Evolutionary conservation across 495 filamentous ascomycete genomes (phyloP).

Genomic region (Echria macrotheca): DNA sequence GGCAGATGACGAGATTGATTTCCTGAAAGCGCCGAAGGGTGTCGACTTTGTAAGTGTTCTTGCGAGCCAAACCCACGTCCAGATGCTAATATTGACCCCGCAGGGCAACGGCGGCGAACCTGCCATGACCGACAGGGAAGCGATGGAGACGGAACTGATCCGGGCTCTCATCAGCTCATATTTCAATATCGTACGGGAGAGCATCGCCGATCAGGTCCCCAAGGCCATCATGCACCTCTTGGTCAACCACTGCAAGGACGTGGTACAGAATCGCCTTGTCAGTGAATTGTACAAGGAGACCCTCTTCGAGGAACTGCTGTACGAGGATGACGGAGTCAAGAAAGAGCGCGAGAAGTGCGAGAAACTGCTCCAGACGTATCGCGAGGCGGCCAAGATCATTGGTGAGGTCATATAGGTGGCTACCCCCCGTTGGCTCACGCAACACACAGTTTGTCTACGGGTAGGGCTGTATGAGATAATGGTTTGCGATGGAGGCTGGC

Average conservation of each 20-base stretch:
- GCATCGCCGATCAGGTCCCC: slow-evolving; percentile 94
- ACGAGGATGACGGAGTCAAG: slow-evolving; percentile 96
- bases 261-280: slow-evolving; percentile 92
- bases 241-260: slow-evolving; percentile 96
- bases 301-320: slow-evolving; percentile 88
- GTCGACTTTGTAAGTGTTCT: slow-evolving; percentile 55
- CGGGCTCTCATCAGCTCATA: slow-evolving; percentile 93
- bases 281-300: slow-evolving; percentile 92
- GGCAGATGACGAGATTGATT: slow-evolving; percentile 34
- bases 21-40: slow-evolving; percentile 18
- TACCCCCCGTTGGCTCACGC: too few relatives aligned
- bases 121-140: slow-evolving; percentile 87
- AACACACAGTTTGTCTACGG: too few relatives aligned
- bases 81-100: too few relatives aligned
- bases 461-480: too few relatives aligned
- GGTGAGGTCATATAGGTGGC: slow-evolving; percentile 76
- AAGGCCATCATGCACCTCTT: slow-evolving; percentile 99
- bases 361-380: slow-evolving; percentile 86
- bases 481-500: too few relatives aligned
- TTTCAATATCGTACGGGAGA: slow-evolving; percentile 97
- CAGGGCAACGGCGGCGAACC: slow-evolving; percentile 58
- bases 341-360: slow-evolving; percentile 97
- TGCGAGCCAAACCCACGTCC: too few relatives aligned
- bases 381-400: slow-evolving; percentile 94
- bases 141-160: slow-evolving; percentile 95